A percentile compares a stretch with the other conserved stretches of the same genome.
Evolutionary conservation across 192 early-diverging fungal species (phyloP).

Genomic region (Coemansia sp.): DNA sequence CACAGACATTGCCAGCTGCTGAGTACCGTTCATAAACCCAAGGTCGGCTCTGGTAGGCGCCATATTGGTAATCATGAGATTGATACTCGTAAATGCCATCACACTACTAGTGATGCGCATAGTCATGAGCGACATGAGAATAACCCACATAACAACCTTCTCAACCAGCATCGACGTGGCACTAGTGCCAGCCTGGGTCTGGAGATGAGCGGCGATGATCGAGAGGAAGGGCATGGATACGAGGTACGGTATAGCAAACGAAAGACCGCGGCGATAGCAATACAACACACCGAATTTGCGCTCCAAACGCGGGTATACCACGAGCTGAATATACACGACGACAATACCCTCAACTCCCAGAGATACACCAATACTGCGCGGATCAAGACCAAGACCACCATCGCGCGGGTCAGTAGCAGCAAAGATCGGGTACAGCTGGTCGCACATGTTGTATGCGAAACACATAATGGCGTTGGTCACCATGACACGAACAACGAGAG

Average conservation of each 20-base stretch:
- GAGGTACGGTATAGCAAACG: conserved; percentile 10
- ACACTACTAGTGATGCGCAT: conserved; percentile 27
- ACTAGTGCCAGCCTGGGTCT: background rate
- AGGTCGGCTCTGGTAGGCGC: conserved; percentile 35
- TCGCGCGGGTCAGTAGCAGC: conserved; percentile 31
- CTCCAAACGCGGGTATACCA: conserved; percentile 50
- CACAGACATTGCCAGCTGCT: conserved; percentile 33
- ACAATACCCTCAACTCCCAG: conserved; percentile 43
- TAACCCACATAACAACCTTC: conserved; percentile 27
- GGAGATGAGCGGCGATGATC: background rate
- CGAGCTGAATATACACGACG: conserved; percentile 57
- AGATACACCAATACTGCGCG: conserved; percentile 56
- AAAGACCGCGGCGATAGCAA: conserved; percentile 44
- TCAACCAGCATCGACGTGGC: background rate
- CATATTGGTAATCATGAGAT: conserved; percentile 38
- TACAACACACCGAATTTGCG: conserved; percentile 48
- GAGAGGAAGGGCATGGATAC: conserved; percentile 17
- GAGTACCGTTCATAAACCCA: conserved; percentile 40
- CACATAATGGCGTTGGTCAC: conserved; percentile 24
- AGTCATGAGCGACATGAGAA: conserved; percentile 22
- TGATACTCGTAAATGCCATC: conserved; percentile 40
- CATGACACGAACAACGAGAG: conserved; percentile 23
- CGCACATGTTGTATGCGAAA: conserved; percentile 27
- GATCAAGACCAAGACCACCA: conserved; percentile 60
- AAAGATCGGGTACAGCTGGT: conserved; percentile 51